Base-by-base conservation (phyloP, 148 eudicot species). In the Linanthus parryae region DNA sequence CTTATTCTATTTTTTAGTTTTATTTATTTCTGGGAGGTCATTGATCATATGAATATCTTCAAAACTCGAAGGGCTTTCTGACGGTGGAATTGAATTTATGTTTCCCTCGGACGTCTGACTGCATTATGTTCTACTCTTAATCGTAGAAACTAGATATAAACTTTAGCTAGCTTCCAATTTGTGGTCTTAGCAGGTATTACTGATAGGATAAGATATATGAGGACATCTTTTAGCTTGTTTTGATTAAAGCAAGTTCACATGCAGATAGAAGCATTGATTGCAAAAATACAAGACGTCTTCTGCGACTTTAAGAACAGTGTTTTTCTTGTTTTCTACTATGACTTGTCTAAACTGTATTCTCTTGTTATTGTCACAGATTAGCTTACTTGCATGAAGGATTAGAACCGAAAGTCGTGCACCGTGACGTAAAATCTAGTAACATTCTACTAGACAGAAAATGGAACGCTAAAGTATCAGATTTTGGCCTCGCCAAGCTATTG, bases 371-470 rank as follows among this genome's bases (percentile, higher is more conserved):
- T 40, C 16, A 44, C 72, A 91, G 98, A 26, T 62, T 91, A 64
- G 94, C 95, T 19, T 84, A 91, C 67, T 79, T 91, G 74, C 98
- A 91, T 21, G 98, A 91, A 64, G 98, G 98, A 49, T 60, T 91
- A 41, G 98, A 91, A 57, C 98, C 98, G 24, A 91, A 91, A 72
- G 98, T 91, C 60, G 98, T 91, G 49, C 98, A 91, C 26, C 96
- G 98, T 16, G 98, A 91, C 67, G 90, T 91, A 3, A 91, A 91
- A 72, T 87, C 98, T 25, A 81, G 95, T 72, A 91, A 91, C 67
- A 87, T 86, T 63, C 94, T 91, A 38, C 79, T 91, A 7, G 96
- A 87, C 54, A 77, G 64, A 65, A 83, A 72, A 56, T 87, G 89
- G 94, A 84, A 83, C 16, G 61, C 98, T 5, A 91, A 79, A 77